These are phyloP conservation scores for Clavariopsis aquatica DNA, from an alignment of 495 filamentous ascomycete genomes.

Conservation along the genomic window DNA sequence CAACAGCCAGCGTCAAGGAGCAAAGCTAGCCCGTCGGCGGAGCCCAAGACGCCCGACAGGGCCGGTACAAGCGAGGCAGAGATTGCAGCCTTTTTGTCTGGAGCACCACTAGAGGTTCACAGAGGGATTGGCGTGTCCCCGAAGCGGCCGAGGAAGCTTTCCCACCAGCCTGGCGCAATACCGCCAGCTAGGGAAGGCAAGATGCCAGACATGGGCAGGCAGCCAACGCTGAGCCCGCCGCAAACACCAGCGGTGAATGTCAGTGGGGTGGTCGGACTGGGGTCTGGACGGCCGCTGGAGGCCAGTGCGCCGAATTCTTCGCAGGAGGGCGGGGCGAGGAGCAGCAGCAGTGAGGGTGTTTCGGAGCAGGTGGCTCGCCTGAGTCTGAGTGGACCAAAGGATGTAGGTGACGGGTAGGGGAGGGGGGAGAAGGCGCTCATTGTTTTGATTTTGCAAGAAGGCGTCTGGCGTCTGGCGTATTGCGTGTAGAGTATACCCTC, in stretches of 20 bases:
- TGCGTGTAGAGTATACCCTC: not conserved
- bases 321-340: conserved; percentile 19
- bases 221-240: conserved; percentile 13
- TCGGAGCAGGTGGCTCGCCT: conserved; percentile 36
- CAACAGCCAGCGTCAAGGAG: conserved; percentile 15
- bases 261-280: conserved; percentile 38
- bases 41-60: conserved; percentile 6
- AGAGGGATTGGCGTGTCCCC: conserved; percentile 31
- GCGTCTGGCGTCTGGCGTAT: not conserved
- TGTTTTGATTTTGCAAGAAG: not conserved
- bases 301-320: conserved; percentile 12
- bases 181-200: conserved; percentile 20
- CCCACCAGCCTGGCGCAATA: conserved; percentile 27
- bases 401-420: not conserved
- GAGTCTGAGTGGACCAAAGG: conserved; percentile 31
- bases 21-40: conserved; percentile 7
- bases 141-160: not conserved
- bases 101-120: conserved; percentile 35
- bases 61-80: conserved; percentile 36
- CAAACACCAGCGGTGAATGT: conserved; percentile 22
- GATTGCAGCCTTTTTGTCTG: conserved; percentile 41
- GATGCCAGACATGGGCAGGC: conserved; percentile 2
- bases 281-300: conserved; percentile 37
- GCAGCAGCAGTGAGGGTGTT: conserved; percentile 34
- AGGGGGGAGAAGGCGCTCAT: no score